These are phyloP conservation scores for Gossypium ekmanianum DNA, from an alignment of 345 rosid genomes.

Conservation along the genomic window DNA sequence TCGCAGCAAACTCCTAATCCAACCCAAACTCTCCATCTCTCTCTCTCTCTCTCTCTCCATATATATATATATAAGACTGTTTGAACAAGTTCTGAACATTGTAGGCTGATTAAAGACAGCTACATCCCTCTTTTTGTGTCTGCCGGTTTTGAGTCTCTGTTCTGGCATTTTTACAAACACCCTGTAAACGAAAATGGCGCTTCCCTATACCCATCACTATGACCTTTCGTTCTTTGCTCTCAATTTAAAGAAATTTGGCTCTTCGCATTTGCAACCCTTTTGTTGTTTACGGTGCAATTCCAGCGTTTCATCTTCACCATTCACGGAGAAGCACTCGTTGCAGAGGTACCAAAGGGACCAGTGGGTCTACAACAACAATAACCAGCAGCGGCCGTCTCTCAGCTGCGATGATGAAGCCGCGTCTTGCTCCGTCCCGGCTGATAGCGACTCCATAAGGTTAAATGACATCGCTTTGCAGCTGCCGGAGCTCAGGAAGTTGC, in stretches of 20 bases:
- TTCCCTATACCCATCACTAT: conserved; percentile 27
- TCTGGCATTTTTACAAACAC: neutral
- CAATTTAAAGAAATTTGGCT: conserved; percentile 18
- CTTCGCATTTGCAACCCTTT: conserved; percentile 14
- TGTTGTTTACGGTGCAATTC: conserved; percentile 35
- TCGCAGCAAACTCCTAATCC: neutral
- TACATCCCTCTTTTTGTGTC: neutral
- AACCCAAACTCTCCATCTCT: conserved; percentile 7
- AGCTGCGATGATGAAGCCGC: conserved; percentile 8
- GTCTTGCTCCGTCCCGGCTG: conserved; percentile 26
- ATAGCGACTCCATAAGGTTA: conserved; percentile 46
- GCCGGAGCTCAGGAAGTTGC: conserved; percentile 82
- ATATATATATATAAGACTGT: neutral
- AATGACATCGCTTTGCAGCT: conserved; percentile 86
- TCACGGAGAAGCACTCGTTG: conserved; percentile 63
- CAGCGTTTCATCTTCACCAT: conserved; percentile 47
- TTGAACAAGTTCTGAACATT: neutral
- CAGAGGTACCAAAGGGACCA: conserved; percentile 64
- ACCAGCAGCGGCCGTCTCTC: neutral
- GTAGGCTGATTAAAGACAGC: neutral
- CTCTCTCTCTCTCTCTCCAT: no score
- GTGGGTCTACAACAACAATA: conserved; percentile 48
- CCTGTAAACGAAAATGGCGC: conserved; percentile 6
- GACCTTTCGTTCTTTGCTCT: conserved; percentile 25
- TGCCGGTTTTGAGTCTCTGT: conserved; percentile 6